Percentiles rank a stretch among this genome's conserved stretches.
These are phyloP conservation scores for Brassica juncea DNA, from an alignment of 345 rosid species.

Conservation along the genomic window DNA sequence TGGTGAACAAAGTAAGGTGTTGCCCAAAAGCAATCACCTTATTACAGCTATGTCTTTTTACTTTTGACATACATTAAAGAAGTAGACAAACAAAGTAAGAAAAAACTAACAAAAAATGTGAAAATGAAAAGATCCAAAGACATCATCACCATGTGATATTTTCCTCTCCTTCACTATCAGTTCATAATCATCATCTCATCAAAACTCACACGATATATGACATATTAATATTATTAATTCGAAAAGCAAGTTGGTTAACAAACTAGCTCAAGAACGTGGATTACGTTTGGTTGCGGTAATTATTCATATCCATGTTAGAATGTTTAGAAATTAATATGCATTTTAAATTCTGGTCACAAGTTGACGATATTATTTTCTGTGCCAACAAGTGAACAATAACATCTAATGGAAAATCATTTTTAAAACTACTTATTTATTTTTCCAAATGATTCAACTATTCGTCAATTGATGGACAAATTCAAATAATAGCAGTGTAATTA, in stretches of 20 bases:
- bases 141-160: neutral
- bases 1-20: slow-evolving; percentile 43
- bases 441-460: neutral
- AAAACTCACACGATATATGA: neutral
- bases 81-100: neutral
- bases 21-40: slow-evolving; percentile 42
- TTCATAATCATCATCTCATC: neutral
- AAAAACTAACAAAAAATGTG: neutral
- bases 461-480: neutral
- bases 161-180: neutral
- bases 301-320: neutral
- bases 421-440: neutral
- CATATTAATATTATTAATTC: neutral
- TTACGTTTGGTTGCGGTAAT: neutral
- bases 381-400: neutral
- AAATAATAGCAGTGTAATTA: neutral
- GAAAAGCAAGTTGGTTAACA: neutral
- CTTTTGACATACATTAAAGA: neutral
- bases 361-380: neutral
- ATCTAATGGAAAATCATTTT: too few relatives aligned
- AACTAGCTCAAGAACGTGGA: neutral
- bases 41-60: slow-evolving; percentile 27
- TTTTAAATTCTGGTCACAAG: neutral
- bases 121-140: neutral
- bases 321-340: neutral